A percentile compares a stretch with the other conserved stretches of the same genome.
These are phyloP conservation scores for carrot (Daucus carota) DNA, from an alignment of 129 eudicot species.

Conservation along the genomic window DNA sequence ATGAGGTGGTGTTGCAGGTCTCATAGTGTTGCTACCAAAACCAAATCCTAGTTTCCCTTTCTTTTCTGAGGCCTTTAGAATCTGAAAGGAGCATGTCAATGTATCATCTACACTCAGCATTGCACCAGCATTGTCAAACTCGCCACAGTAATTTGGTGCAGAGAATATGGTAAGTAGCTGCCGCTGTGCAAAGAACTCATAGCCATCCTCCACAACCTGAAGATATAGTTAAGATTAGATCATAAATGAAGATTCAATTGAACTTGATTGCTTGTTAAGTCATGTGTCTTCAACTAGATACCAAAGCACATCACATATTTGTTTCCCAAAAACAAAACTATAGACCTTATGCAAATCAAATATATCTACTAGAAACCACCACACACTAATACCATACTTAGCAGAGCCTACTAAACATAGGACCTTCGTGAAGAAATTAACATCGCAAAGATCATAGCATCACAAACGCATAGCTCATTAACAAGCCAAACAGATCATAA, in stretches of 20 bases:
- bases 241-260: not conserved
- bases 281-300: not conserved
- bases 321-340: not conserved
- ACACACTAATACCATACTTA: not conserved
- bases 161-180: conserved; percentile 16
- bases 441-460: not conserved
- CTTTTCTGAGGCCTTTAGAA: conserved; percentile 14
- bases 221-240: not conserved
- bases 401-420: not conserved
- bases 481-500: not conserved
- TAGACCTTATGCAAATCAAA: not conserved
- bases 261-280: not conserved
- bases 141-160: conserved; percentile 11
- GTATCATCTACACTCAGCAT: conserved; percentile 15
- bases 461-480: not conserved
- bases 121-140: conserved; percentile 13
- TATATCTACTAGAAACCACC: not conserved
- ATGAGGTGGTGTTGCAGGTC: conserved; percentile 10
- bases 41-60: conserved; percentile 14
- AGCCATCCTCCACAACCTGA: conserved; percentile 27
- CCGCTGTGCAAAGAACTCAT: conserved; percentile 20
- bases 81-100: conserved; percentile 22
- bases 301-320: not conserved
- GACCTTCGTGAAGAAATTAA: not conserved
- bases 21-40: not conserved